These are phyloP conservation scores for Aspergillus sp. DNA, from an alignment of 2,329 filamentous ascomycete species.

Conservation along the genomic window DNA sequence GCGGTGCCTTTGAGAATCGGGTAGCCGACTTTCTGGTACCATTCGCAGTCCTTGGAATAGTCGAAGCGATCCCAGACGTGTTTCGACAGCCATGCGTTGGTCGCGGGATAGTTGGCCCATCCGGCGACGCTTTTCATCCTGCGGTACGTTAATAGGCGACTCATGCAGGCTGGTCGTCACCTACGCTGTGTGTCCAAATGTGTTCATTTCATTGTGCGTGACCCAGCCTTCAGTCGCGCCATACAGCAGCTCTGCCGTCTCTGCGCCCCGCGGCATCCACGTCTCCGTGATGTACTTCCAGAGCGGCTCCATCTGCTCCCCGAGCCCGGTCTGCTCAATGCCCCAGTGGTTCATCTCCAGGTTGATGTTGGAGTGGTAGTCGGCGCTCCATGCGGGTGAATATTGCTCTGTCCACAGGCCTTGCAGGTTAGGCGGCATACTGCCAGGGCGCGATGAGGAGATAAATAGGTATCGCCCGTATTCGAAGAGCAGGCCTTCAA, in stretches of 20 bases:
- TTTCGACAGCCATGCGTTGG: slow-evolving; percentile 51
- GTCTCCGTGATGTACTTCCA: slow-evolving; percentile 48
- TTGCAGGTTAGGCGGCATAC: slow-evolving; percentile 49
- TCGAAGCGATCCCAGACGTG: slow-evolving; percentile 50
- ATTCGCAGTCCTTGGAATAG: slow-evolving; percentile 41
- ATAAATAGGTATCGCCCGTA: slow-evolving; percentile 47
- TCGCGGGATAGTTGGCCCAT: slow-evolving; percentile 31
- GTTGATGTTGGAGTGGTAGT: slow-evolving; percentile 53
- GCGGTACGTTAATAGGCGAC: no score
- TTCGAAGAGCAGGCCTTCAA: slow-evolving; percentile 46
- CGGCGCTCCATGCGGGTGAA: slow-evolving; percentile 41
- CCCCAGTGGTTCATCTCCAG: slow-evolving; percentile 55
- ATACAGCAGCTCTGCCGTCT: slow-evolving; percentile 47
- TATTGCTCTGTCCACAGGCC: slow-evolving; percentile 46
- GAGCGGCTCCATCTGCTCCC: slow-evolving; percentile 34
- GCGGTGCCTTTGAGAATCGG: slow-evolving; percentile 46
- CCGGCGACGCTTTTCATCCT: slow-evolving; percentile 36
- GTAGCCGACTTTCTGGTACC: slow-evolving; percentile 40
- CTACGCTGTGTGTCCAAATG: slow-evolving; percentile 46
- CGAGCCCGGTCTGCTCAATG: slow-evolving; percentile 45
- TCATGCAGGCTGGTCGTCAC: no score
- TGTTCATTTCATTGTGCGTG: slow-evolving; percentile 49
- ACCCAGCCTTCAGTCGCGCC: slow-evolving; percentile 45
- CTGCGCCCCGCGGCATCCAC: slow-evolving; percentile 45
- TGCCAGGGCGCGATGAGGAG: slow-evolving; percentile 41